Evolutionary conservation across 2,329 filamentous ascomycete species (phyloP).

Genomic region (Metarhizium humberi): DNA sequence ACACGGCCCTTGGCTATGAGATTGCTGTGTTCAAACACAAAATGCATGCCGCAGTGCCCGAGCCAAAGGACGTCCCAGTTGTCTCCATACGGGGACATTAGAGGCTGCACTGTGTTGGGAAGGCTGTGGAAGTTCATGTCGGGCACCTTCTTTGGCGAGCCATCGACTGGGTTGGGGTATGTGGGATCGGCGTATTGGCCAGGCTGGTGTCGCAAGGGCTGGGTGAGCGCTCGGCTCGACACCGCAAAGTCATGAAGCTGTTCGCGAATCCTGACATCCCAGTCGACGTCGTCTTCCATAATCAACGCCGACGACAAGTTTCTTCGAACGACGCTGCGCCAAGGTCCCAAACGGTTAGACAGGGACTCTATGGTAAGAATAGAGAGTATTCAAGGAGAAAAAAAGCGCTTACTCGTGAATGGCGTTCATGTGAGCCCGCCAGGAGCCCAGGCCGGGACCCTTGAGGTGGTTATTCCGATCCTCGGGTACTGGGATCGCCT

Average conservation of each 20-base stretch:
- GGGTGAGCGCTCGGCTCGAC: constrained; percentile 24
- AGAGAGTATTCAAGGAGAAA: background rate
- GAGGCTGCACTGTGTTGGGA: constrained; percentile 10
- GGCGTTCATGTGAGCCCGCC: constrained; percentile 31
- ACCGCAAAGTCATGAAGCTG: constrained; percentile 35
- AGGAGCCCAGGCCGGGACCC: constrained; percentile 21
- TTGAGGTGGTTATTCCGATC: constrained; percentile 19
- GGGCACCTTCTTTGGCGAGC: background rate
- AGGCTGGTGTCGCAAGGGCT: constrained; percentile 14
- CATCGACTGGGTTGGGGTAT: constrained; percentile 9
- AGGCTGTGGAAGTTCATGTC: constrained; percentile 14
- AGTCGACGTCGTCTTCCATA: constrained; percentile 48
- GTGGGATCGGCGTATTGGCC: constrained; percentile 16
- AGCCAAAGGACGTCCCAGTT: constrained; percentile 44
- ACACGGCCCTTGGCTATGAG: constrained; percentile 20
- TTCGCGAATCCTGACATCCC: constrained; percentile 40
- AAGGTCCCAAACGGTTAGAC: background rate
- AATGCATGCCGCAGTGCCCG: constrained; percentile 35
- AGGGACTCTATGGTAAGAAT: background rate
- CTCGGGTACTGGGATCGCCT: constrained; percentile 23
- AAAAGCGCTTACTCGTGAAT: constrained; percentile 17
- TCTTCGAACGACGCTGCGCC: constrained; percentile 29
- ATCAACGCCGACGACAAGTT: constrained; percentile 39
- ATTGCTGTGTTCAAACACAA: constrained; percentile 13
- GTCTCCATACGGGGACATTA: constrained; percentile 35